Percentiles rank a stretch among this genome's conserved stretches.
Conservation (phyloP, 768 basidiomycete genomes). For the Mycena crocata region DNA sequence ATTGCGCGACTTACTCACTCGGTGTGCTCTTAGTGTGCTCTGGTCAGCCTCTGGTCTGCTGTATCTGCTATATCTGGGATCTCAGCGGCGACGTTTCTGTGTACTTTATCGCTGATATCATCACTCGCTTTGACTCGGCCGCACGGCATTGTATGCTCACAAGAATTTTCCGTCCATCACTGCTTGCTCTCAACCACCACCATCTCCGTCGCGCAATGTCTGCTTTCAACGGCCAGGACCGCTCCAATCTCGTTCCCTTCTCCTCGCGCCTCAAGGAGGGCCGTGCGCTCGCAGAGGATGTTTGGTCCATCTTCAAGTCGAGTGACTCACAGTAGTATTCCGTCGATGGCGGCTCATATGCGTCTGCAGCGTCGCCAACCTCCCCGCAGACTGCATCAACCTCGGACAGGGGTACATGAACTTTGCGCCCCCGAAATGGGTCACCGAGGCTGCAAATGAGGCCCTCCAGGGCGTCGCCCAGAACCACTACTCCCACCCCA, state of each 20-base stretch:
- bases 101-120: conserved; percentile 5
- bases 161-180: conserved; percentile 3
- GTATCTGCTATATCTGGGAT: no score
- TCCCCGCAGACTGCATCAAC: conserved; percentile 94
- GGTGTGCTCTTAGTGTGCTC: no score
- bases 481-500: conserved; percentile 94
- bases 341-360: conserved; percentile 18
- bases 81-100: no score
- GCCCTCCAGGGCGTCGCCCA: conserved; percentile 71
- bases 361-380: conserved; percentile 76
- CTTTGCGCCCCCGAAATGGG: conserved; percentile 86
- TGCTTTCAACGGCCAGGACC: conserved; percentile 43
- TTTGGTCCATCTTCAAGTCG: conserved; percentile 92
- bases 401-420: conserved; percentile 97
- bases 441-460: conserved; percentile 76
- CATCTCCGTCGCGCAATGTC: conserved; percentile 32
- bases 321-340: conserved; percentile 22
- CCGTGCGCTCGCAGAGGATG: conserved; percentile 83
- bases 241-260: conserved; percentile 69
- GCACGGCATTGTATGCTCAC: conserved; percentile 23
- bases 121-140: background rate
- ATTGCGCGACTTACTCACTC: no score
- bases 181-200: conserved; percentile 19
- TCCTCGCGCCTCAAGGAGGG: conserved; percentile 81
- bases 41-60: no score